Percentiles rank a stretch among this genome's conserved stretches.
These are phyloP conservation scores for Collybia mongolica DNA, from an alignment of 768 basidiomycete genomes.

Conservation along the genomic window DNA sequence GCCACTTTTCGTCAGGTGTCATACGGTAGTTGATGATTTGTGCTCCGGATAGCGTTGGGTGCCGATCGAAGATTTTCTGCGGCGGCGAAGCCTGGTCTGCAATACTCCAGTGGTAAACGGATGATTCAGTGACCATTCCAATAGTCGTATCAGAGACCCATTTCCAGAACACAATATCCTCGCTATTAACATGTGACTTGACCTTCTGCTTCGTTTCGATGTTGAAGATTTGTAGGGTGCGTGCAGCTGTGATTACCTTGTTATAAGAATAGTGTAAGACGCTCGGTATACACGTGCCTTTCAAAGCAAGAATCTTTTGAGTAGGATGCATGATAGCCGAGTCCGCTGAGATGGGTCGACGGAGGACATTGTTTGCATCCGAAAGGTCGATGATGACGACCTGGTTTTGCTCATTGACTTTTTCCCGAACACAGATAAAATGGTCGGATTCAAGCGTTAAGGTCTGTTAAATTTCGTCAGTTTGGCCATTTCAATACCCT, in stretches of 20 bases:
- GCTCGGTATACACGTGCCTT: constrained; percentile 56
- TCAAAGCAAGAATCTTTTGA: constrained; percentile 95
- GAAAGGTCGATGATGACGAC: constrained; percentile 98
- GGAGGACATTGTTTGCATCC: constrained; percentile 96
- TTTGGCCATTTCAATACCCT: neutral
- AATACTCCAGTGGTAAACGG: constrained; percentile 92
- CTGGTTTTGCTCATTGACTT: constrained; percentile 92
- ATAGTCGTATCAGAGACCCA: constrained; percentile 92
- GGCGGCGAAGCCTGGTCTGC: constrained; percentile 72
- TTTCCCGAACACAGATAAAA: constrained; percentile 97
- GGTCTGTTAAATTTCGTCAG: constrained; percentile 48
- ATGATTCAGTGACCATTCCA: constrained; percentile 92
- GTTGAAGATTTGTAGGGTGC: constrained; percentile 97
- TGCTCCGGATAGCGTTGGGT: constrained; percentile 87
- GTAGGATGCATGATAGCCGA: constrained; percentile 98
- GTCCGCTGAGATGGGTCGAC: constrained; percentile 96
- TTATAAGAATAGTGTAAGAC: constrained; percentile 9
- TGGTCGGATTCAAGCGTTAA: constrained; percentile 97
- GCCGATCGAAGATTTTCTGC: constrained; percentile 95
- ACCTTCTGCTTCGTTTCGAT: constrained; percentile 98
- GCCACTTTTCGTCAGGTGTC: constrained; percentile 94
- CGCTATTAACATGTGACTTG: constrained; percentile 90
- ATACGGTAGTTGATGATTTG: constrained; percentile 99
- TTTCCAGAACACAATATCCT: constrained; percentile 98
- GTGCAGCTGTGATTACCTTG: constrained; percentile 59